Evolutionary conservation across 2,329 filamentous ascomycete species (phyloP).

Genomic region (Cercospora sp.): DNA sequence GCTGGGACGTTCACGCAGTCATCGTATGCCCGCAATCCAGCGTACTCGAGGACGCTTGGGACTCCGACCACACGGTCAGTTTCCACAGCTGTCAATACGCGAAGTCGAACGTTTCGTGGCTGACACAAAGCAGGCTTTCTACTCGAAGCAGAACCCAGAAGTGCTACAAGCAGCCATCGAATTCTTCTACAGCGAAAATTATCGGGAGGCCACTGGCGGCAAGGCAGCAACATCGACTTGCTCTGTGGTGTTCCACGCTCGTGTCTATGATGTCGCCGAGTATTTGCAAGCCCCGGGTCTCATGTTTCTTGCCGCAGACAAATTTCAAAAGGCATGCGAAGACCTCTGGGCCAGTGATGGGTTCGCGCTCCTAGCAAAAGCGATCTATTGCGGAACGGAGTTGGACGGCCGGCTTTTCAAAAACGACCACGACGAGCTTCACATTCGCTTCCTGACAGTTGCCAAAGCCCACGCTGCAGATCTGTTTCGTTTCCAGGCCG

Average conservation of each 20-base stretch:
- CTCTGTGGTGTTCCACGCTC: background rate
- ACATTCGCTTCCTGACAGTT: background rate
- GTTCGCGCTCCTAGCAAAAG: background rate
- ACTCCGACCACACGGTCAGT: background rate
- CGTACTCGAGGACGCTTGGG: background rate
- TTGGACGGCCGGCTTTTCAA: background rate
- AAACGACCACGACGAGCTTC: background rate
- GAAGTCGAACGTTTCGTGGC: background rate
- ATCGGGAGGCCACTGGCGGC: background rate
- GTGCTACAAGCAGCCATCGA: background rate
- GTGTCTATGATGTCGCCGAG: background rate
- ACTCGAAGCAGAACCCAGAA: background rate
- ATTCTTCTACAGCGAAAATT: background rate
- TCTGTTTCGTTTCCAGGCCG: background rate
- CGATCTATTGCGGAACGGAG: background rate
- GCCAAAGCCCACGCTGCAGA: background rate
- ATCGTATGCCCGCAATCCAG: background rate
- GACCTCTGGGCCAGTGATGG: background rate
- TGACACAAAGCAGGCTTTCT: background rate
- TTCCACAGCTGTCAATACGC: background rate
- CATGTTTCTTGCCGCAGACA: background rate
- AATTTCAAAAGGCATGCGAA: background rate
- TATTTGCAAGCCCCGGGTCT: background rate
- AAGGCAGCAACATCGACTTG: background rate
- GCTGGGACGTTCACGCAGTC: background rate